Evolutionary conservation across 2,329 filamentous ascomycete species (phyloP), one percentile per base, ranked within the genome.

Genomic region (Arachnopeziza araneosa): DNA sequence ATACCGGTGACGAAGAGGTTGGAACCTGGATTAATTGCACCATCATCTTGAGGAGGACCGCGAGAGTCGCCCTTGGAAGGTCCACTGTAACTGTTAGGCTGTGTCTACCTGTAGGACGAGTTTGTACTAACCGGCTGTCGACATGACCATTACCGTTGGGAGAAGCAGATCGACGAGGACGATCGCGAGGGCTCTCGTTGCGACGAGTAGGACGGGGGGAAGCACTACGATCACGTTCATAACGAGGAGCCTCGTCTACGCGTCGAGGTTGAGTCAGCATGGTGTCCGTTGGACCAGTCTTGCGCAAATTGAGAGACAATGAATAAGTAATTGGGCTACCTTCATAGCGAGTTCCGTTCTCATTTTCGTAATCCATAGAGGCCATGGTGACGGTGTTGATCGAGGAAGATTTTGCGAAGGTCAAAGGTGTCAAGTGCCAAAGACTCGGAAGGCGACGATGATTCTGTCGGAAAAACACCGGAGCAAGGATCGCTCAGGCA

Each of bases 1-100:
- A 99, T 99, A 69, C 95, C 95, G 65, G 95, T 99, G 67, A 99
- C 95, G 76, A 99, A 99, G 62, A 99, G 89, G 80, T 99, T 99
- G 68, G 95, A 97, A 69, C 95, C 95, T 64, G 92, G 90, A 79
- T 99, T 99, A 73, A 89, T 75, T 65, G 93, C 88, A 68, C 89
- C 89, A 70, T 91, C 88, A 69, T 96, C 91, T 63, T 85, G 75
- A 50, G 79, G 78, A 74, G 66, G 64, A 55, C 69, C 67, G 60
- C 77, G 80, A 60, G 56, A 52, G 24, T 79, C 78, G 52, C 81
- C 78, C 58, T 82, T 83, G 71, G 85, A 84, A 59, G 78, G 75
- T 62, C 76, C 76, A 69, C 79, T 70, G 58, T 24, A 56, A 55
- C 23, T 49, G 50, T 64, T 54, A 64, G 59, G 44, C 50, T 58